Percentiles rank a stretch among this genome's conserved stretches.
Conservation (phyloP, 257 asterid species). For the Datura wrightii region DNA sequence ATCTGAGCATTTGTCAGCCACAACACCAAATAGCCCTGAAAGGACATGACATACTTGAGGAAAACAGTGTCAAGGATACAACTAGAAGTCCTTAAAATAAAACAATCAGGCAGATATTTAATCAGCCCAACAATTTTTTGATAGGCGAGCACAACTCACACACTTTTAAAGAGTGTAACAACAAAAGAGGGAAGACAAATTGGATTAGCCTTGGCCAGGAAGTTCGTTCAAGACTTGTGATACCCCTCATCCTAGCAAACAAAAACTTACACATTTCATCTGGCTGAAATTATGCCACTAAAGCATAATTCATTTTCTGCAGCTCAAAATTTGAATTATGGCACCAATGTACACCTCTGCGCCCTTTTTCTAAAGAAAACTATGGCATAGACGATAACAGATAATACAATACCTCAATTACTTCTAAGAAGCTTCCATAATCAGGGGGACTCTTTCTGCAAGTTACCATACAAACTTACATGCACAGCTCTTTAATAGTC, state of each 20-base stretch:
- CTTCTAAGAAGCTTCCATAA: not conserved
- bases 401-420: not conserved
- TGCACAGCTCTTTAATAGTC: not conserved
- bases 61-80: not conserved
- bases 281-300: not conserved
- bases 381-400: not conserved
- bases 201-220: not conserved
- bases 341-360: conserved; percentile 13
- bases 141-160: not conserved
- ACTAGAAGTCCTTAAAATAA: not conserved
- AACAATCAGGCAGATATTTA: not conserved
- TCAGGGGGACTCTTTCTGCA: not conserved
- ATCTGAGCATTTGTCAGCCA: not conserved
- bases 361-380: not conserved
- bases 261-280: not conserved
- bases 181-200: not conserved
- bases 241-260: not conserved
- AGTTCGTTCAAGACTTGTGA: not conserved
- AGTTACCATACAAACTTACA: not conserved
- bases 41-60: conserved; percentile 21
- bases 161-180: not conserved
- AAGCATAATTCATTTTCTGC: not conserved
- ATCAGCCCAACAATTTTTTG: not conserved
- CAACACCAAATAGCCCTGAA: conserved; percentile 15
- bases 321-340: not conserved